These are phyloP conservation scores for Wallacemonas collosoma DNA, from an alignment of 208 protist species.

Conservation along the genomic window DNA sequence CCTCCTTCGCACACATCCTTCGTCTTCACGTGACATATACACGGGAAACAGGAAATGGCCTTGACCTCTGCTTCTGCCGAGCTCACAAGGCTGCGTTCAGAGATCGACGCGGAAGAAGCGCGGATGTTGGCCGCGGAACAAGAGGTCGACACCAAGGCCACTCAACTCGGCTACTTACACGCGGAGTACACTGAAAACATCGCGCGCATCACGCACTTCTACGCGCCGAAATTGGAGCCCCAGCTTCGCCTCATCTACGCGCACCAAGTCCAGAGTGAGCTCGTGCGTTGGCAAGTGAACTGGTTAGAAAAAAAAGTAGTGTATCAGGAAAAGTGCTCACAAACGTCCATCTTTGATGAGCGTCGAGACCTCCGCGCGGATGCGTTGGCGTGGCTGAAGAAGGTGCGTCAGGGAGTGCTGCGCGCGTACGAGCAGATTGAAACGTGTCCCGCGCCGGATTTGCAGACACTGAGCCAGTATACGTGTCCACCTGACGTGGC, in stretches of 20 bases:
- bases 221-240: conserved; percentile 58
- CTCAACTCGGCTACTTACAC: conserved; percentile 68
- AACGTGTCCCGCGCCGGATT: conserved; percentile 40
- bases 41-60: conserved; percentile 15
- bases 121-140: conserved; percentile 51
- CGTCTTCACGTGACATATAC: too few species aligned
- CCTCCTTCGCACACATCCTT: too few species aligned
- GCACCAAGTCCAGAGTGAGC: conserved; percentile 29
- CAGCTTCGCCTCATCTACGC: conserved; percentile 47
- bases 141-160: conserved; percentile 55
- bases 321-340: conserved; percentile 50
- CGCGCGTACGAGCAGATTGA: conserved; percentile 56
- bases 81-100: conserved; percentile 31
- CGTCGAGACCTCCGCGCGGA: conserved; percentile 39
- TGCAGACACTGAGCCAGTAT: conserved; percentile 70
- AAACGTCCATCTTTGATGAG: conserved; percentile 39
- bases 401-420: conserved; percentile 35
- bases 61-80: conserved; percentile 21
- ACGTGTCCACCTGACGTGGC: conserved; percentile 56
- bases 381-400: conserved; percentile 44
- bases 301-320: conserved; percentile 74
- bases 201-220: conserved; percentile 44
- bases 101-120: conserved; percentile 42
- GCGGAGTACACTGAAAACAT: conserved; percentile 75
- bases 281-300: conserved; percentile 50